phyloP scores from a whole-genome alignment of 257 asterid species.

The Gynochthodes officinalis region DNA sequence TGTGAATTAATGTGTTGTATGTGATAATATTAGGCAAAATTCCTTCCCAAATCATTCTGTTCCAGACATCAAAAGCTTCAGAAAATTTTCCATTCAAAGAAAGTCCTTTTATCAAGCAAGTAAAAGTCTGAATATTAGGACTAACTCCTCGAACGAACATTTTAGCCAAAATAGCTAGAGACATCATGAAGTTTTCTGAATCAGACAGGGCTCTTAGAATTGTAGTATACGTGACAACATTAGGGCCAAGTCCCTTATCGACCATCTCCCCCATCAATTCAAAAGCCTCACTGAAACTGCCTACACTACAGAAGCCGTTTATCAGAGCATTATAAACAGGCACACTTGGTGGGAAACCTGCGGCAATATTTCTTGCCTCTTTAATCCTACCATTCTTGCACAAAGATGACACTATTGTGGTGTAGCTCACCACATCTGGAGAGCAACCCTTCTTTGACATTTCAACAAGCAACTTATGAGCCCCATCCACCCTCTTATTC shows the following conservation, averaged over 20 bases:
- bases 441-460: conserved; percentile 79
- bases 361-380: conserved; percentile 62
- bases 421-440: conserved; percentile 80
- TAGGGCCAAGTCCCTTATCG: conserved; percentile 47
- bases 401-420: conserved; percentile 70
- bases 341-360: conserved; percentile 40
- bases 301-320: conserved; percentile 55
- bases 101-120: conserved; percentile 75
- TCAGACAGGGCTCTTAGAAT: conserved; percentile 50
- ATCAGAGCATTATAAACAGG: conserved; percentile 71
- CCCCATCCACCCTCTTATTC: conserved; percentile 65
- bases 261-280: conserved; percentile 59
- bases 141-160: conserved; percentile 67
- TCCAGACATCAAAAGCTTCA: conserved; percentile 62
- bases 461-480: conserved; percentile 70
- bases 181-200: conserved; percentile 44
- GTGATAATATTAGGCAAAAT: conserved; percentile 64
- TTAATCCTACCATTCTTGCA: conserved; percentile 56
- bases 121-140: conserved; percentile 68
- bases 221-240: conserved; percentile 62
- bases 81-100: conserved; percentile 41
- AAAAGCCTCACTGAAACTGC: conserved; percentile 45
- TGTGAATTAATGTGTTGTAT: conserved; percentile 61
- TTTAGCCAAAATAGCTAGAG: conserved; percentile 60
- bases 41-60: conserved; percentile 49